Conservation (phyloP, 2,329 filamentous ascomycete genomes). For the Neospermospora avenae region DNA sequence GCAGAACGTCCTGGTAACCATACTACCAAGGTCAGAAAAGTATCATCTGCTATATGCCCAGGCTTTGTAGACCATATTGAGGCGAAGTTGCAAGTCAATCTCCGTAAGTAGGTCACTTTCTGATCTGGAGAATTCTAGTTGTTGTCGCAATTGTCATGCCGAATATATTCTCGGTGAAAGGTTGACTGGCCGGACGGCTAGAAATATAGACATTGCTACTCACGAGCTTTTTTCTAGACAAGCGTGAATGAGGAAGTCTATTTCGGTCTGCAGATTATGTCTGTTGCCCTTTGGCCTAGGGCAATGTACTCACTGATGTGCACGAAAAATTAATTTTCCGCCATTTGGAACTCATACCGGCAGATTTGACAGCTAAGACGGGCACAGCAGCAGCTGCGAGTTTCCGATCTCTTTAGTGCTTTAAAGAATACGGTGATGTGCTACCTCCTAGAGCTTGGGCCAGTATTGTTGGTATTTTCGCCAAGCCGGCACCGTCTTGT, state of each 20-base stretch:
- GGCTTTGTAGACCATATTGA: background rate
- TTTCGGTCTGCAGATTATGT: background rate
- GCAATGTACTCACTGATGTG: background rate
- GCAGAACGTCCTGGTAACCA: no score
- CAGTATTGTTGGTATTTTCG: background rate
- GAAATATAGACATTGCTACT: background rate
- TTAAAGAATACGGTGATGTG: background rate
- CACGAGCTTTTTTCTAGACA: background rate
- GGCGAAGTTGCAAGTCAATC: background rate
- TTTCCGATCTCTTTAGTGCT: background rate
- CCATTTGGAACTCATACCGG: background rate
- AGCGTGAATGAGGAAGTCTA: background rate
- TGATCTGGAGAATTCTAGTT: background rate
- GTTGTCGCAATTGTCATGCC: background rate
- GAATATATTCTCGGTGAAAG: background rate
- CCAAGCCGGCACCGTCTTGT: background rate
- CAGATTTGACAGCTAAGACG: background rate
- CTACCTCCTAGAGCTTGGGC: slow-evolving; percentile 1
- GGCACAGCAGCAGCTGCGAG: background rate
- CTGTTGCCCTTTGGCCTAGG: background rate
- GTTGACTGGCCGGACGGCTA: background rate
- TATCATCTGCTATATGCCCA: background rate
- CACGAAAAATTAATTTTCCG: no score
- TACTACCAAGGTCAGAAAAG: background rate
- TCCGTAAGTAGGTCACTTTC: background rate